Evolutionary conservation across 768 basidiomycete species (phyloP).

Genomic region (Boletus pseudo-olivaceus): DNA sequence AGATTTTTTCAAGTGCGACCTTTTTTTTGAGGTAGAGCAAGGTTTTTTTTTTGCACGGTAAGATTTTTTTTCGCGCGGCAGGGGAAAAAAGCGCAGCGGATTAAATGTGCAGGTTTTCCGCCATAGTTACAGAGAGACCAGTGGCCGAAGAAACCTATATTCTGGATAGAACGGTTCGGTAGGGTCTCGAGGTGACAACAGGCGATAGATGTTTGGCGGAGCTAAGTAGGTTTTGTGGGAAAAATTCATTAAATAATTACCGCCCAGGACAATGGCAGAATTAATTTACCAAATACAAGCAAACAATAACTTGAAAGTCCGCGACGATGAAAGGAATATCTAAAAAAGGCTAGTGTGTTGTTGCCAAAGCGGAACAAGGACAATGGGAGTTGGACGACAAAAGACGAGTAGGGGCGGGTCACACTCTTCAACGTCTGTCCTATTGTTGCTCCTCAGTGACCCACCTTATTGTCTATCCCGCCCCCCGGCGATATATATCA

Average conservation of each 20-base stretch:
- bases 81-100: too few relatives aligned
- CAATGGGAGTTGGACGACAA: conserved; percentile 25
- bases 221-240: too few relatives aligned
- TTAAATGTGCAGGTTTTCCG: too few relatives aligned
- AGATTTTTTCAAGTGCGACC: too few relatives aligned
- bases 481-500: conserved; percentile 20
- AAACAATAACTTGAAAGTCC: conserved; percentile 18
- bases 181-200: too few relatives aligned
- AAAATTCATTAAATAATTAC: not conserved
- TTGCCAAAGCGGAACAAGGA: conserved; percentile 23
- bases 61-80: too few relatives aligned
- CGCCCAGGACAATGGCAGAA: not conserved
- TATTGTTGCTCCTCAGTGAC: conserved; percentile 16
- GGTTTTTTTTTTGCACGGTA: too few relatives aligned
- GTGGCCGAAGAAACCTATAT: too few relatives aligned
- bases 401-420: conserved; percentile 5
- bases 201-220: too few relatives aligned
- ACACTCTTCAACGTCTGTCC: conserved; percentile 8
- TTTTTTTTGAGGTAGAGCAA: too few relatives aligned
- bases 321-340: conserved; percentile 17
- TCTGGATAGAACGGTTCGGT: too few relatives aligned
- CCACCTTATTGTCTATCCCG: conserved; percentile 3
- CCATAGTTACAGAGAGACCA: too few relatives aligned
- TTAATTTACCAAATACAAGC: conserved; percentile 4
- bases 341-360: conserved; percentile 19